Evolutionary conservation across 169 alveolate genomes (phyloP).

Genomic region (Plasmodium cynomolgi): DNA sequence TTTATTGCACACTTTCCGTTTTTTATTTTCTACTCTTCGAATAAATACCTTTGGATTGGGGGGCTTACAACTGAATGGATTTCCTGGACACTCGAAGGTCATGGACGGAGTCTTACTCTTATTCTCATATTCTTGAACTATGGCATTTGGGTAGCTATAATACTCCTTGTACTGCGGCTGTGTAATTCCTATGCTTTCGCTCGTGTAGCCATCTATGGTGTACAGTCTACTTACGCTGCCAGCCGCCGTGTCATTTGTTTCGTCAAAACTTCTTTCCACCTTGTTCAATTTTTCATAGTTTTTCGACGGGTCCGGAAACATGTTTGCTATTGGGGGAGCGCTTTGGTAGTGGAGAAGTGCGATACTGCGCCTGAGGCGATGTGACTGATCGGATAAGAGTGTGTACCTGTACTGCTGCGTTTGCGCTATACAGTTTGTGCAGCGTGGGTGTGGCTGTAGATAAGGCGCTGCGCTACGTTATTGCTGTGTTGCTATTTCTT

Average conservation of each 20-base stretch:
- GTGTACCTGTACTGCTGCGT: background rate
- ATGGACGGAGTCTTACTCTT: constrained; percentile 19
- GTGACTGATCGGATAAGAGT: background rate
- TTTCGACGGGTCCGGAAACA: background rate
- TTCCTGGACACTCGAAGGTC: constrained; percentile 26
- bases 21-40: constrained; percentile 54
- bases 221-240: constrained; percentile 16
- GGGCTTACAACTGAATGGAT: constrained; percentile 32
- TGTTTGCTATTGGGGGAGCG: background rate
- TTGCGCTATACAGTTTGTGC: background rate
- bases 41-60: constrained; percentile 38
- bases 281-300: constrained; percentile 32
- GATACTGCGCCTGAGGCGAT: background rate
- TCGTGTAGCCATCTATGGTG: constrained; percentile 14
- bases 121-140: constrained; percentile 11
- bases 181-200: constrained; percentile 6
- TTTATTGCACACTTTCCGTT: constrained; percentile 41
- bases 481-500: background rate
- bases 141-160: constrained; percentile 32
- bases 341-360: background rate
- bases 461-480: background rate
- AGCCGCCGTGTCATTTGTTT: constrained; percentile 42
- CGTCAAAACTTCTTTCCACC: constrained; percentile 24
- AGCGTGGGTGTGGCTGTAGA: background rate
- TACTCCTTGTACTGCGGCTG: constrained; percentile 46